A percentile compares a stretch with the other conserved stretches of the same genome.
Evolutionary conservation across 768 basidiomycete species (phyloP).

Genomic region (Austroboletus eburneus): DNA sequence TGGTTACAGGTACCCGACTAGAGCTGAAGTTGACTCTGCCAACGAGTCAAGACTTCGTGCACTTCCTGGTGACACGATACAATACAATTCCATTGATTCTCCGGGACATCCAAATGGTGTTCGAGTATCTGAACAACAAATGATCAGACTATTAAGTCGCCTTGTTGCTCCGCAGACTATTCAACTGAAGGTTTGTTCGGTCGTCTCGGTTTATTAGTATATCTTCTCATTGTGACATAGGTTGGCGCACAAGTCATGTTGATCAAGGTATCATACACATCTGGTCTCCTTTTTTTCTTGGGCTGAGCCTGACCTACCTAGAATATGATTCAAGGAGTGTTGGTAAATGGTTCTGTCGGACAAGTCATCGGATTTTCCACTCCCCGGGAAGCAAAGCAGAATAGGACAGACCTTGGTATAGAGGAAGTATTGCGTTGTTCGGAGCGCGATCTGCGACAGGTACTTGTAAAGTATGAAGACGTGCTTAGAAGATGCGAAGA

Average conservation of each 20-base stretch:
- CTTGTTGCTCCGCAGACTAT: conserved; percentile 52
- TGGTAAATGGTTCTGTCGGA: conserved; percentile 73
- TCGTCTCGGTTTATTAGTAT: background rate
- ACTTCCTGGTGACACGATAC: conserved; percentile 36
- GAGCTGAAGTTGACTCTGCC: conserved; percentile 66
- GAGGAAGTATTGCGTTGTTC: conserved; percentile 31
- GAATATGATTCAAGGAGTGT: conserved; percentile 64
- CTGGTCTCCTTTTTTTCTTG: background rate
- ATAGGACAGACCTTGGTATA: conserved; percentile 36
- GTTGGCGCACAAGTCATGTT: conserved; percentile 86
- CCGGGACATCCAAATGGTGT: conserved; percentile 44
- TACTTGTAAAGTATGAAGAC: too few relatives aligned
- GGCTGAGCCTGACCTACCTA: conserved; percentile 21
- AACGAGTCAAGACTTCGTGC: conserved; percentile 51
- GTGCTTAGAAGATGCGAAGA: conserved; percentile 22
- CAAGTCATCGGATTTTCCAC: conserved; percentile 46
- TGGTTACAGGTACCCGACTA: conserved; percentile 57
- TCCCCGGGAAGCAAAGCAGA: conserved; percentile 38
- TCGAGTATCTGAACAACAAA: conserved; percentile 33
- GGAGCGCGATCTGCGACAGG: conserved; percentile 18
- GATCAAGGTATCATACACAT: conserved; percentile 64
- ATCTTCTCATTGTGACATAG: conserved; percentile 31
- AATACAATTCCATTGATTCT: conserved; percentile 43
- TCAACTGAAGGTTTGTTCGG: conserved; percentile 43
- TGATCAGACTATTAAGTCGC: conserved; percentile 47